These are phyloP conservation scores for Colletotrichum orchidophilum DNA, from an alignment of 2,329 filamentous ascomycete genomes.

Conservation along the genomic window DNA sequence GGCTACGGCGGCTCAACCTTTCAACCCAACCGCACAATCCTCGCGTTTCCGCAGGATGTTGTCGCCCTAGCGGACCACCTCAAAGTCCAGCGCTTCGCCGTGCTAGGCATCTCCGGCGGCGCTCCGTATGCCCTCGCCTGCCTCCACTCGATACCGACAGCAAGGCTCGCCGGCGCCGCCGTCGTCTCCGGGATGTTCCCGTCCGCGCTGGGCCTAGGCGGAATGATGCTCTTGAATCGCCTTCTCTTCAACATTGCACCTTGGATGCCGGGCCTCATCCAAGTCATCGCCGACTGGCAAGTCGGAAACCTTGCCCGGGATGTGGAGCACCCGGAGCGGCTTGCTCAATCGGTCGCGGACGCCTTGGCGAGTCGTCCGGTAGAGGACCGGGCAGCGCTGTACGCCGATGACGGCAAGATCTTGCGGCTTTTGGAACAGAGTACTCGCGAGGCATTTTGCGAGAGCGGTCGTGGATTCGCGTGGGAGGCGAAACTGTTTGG, in stretches of 20 bases:
- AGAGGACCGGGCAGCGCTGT: constrained; percentile 38
- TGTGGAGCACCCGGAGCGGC: not conserved
- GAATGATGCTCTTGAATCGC: constrained; percentile 32
- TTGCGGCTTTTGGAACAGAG: not conserved
- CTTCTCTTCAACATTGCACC: constrained; percentile 21
- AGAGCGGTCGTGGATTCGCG: not conserved
- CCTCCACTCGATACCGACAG: constrained; percentile 40
- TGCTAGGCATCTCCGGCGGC: constrained; percentile 47
- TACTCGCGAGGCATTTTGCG: not conserved
- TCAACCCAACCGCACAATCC: constrained; percentile 42
- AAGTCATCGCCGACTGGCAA: constrained; percentile 3
- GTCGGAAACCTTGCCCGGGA: not conserved
- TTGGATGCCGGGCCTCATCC: constrained; percentile 14
- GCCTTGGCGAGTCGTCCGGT: constrained; percentile 10
- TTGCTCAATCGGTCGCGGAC: not conserved
- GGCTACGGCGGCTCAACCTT: constrained; percentile 52
- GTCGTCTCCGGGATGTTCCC: constrained; percentile 35
- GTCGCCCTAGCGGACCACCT: constrained; percentile 40
- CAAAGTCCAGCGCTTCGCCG: constrained; percentile 40
- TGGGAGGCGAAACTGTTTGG: constrained; percentile 25
- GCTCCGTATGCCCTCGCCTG: constrained; percentile 49
- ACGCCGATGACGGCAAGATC: not conserved
- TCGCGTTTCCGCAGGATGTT: constrained; percentile 48
- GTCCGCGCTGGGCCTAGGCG: constrained; percentile 18
- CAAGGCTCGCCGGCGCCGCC: constrained; percentile 16